Base-by-base conservation (phyloP, 305 asterid species). In the Fraxinus greggii region DNA sequence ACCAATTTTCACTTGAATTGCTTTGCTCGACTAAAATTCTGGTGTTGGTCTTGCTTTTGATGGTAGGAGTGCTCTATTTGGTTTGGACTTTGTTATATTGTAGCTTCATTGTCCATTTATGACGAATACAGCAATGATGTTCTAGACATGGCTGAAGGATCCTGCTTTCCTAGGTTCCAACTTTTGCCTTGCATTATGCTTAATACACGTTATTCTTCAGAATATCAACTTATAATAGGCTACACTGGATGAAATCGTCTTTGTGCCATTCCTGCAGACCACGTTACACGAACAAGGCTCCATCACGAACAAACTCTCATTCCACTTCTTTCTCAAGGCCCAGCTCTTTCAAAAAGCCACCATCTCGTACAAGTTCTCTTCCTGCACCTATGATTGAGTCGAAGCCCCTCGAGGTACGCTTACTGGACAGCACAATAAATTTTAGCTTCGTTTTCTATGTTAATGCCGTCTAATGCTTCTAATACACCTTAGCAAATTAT, bases 41-140 rank as follows among this genome's bases (percentile, higher is more conserved):
- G 40, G 5, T 32, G 26, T 28, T 59, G 78, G 77, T n/a, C n/a
- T n/a, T n/a, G n/a, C 75, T 29, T 84, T 51, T 51, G 75, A 75
- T 75, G 88, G 80, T 89, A 95, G 99, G 98, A 94, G 86, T 85
- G 92, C 12, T 96, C 99, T n/a, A 86, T 96, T 36, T 90, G 97
- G 97, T 87, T 83, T 73, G 98, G 99, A 78, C 92, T 96, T 77
- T 87, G 97, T 85, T 96, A 96, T 61, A 90, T 93, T 67, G 91
- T 90, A 35, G 92, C 98, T 80, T 91, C 98, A 0, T 82, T 96
- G 90, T 93, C 98, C 77, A 89, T 93, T 48, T 96, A 93, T 31
- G 99, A 96, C 59, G 99, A 96, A 77, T 96, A 96, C 85, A 93
- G 97, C 92, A 96, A 94, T 9, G 99, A 96, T 87, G 82, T 96